These are phyloP conservation scores for Cornus controversa DNA, from an alignment of 148 eudicot genomes.

Conservation along the genomic window DNA sequence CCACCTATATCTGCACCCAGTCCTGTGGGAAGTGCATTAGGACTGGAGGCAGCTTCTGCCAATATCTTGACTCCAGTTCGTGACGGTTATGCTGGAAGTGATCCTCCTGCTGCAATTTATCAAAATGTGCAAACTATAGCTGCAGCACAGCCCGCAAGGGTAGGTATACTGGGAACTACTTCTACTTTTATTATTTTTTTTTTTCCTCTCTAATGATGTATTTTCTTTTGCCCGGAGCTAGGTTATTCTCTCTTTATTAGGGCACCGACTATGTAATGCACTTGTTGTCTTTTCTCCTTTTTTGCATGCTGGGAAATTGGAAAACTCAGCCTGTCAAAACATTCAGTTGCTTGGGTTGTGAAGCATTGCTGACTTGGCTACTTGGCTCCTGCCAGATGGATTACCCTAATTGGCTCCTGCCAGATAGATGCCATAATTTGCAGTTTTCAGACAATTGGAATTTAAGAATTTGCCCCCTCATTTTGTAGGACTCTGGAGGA, in stretches of 20 bases:
- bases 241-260: background rate
- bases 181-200: background rate
- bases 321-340: background rate
- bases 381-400: background rate
- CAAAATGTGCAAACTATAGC: slow-evolving; percentile 36
- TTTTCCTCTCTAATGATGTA: background rate
- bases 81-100: slow-evolving; percentile 41
- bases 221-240: background rate
- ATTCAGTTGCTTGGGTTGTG: background rate
- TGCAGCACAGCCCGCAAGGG: slow-evolving; percentile 53
- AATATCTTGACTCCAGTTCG: slow-evolving; percentile 31
- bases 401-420: background rate
- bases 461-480: slow-evolving; percentile 8
- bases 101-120: slow-evolving; percentile 39
- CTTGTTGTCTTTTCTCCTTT: background rate
- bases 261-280: background rate
- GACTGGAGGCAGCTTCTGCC: slow-evolving; percentile 39
- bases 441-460: background rate
- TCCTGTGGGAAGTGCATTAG: slow-evolving; percentile 39
- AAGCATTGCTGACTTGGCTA: background rate
- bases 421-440: background rate
- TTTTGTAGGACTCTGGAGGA: slow-evolving; percentile 56
- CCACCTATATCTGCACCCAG: slow-evolving; percentile 43
- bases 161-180: slow-evolving; percentile 19
- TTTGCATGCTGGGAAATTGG: background rate